phyloP scores from a whole-genome alignment of 2,329 filamentous ascomycete genomes.

The Clonostachys byssicola region DNA sequence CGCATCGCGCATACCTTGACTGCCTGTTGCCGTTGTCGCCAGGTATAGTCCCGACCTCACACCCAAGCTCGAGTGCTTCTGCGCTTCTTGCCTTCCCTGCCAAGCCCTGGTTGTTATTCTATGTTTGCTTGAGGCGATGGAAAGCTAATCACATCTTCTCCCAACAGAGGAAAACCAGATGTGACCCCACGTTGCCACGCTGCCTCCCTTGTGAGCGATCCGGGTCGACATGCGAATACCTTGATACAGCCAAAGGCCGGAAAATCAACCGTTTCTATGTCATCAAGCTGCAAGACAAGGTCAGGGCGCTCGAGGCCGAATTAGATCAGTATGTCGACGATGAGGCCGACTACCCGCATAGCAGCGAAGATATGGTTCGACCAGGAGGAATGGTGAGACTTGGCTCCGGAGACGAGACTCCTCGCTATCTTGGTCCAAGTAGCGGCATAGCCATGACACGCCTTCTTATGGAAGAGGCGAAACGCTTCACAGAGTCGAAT shows the following conservation, averaged over 20 bases:
- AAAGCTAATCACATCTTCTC: not conserved
- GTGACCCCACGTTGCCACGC: constrained; percentile 86
- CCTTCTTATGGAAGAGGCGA: constrained; percentile 93
- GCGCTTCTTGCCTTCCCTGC: constrained; percentile 1
- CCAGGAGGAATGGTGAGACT: constrained; percentile 83
- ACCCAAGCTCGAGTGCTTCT: not conserved
- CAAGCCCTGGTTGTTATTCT: not conserved
- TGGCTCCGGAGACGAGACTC: constrained; percentile 77
- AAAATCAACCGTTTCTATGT: constrained; percentile 92
- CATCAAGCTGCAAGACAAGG: constrained; percentile 82
- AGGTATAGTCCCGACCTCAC: constrained; percentile 45
- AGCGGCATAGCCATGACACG: constrained; percentile 95
- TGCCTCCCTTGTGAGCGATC: constrained; percentile 91
- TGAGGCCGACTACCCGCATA: constrained; percentile 64
- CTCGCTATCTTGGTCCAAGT: constrained; percentile 86
- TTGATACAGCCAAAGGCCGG: constrained; percentile 79
- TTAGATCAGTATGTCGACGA: constrained; percentile 75
- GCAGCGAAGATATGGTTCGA: constrained; percentile 80
- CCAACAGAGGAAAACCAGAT: constrained; percentile 86
- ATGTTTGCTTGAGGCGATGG: not conserved
- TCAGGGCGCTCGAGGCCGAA: constrained; percentile 77
- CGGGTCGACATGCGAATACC: constrained; percentile 91
- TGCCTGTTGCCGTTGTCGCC: constrained; percentile 75
- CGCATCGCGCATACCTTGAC: constrained; percentile 76
- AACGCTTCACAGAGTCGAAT: constrained; percentile 85